A percentile compares a stretch with the other conserved stretches of the same genome.
Evolutionary conservation across 2,329 filamentous ascomycete genomes (phyloP).

Genomic region (Colletotrichum scovillei): DNA sequence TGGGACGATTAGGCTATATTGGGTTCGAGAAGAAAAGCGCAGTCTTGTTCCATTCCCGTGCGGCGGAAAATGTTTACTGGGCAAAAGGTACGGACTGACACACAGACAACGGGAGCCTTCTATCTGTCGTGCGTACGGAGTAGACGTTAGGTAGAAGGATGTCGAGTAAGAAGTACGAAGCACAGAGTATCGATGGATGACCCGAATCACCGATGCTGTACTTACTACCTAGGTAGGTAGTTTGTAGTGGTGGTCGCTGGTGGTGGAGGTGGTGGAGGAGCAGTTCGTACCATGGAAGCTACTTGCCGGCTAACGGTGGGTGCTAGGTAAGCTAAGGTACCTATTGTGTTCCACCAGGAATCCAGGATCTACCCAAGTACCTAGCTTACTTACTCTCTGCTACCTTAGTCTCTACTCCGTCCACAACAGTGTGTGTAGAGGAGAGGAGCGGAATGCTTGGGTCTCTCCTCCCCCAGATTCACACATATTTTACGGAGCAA

Average conservation of each 20-base stretch:
- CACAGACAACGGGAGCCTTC: neutral
- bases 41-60: conserved; percentile 1
- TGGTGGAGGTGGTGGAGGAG: neutral
- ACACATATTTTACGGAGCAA: neutral
- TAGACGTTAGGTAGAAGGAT: no score
- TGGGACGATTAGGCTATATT: neutral
- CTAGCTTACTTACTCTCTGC: no score
- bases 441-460: neutral
- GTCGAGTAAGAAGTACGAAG: no score
- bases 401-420: no score
- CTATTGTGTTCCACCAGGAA: neutral
- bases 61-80: neutral
- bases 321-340: neutral
- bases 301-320: neutral
- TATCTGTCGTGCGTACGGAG: neutral
- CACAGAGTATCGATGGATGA: neutral
- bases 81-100: neutral
- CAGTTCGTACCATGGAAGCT: neutral
- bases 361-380: no score
- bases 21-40: neutral
- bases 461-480: conserved; percentile 24
- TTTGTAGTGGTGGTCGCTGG: neutral
- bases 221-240: neutral
- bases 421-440: neutral
- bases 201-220: neutral